phyloP scores from a whole-genome alignment of 139 green algal genomes.

The Volvox reticuliferus region DNA sequence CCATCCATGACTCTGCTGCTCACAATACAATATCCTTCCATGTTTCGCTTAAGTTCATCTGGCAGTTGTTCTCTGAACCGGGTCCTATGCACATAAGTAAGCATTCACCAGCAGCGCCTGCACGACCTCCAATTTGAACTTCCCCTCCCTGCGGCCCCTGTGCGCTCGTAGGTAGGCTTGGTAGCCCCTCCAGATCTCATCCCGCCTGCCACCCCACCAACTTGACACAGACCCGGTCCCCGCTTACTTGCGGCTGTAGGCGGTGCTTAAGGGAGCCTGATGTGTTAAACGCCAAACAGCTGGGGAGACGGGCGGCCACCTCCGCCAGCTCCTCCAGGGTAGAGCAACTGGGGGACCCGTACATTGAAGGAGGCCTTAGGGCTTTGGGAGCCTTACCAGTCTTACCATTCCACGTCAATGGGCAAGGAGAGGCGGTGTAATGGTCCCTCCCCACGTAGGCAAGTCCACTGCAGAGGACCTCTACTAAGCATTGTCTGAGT shows the following conservation, averaged over 20 bases:
- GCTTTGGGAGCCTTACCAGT: background rate
- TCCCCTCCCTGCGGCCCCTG: background rate
- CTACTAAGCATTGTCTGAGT: too few relatives aligned
- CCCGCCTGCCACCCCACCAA: background rate
- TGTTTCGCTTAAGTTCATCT: background rate
- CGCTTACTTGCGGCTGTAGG: background rate
- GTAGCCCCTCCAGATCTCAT: background rate
- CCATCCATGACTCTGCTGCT: background rate
- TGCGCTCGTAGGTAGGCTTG: too few relatives aligned
- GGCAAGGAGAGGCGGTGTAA: background rate
- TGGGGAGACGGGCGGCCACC: background rate
- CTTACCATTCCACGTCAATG: background rate
- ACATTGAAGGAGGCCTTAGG: background rate
- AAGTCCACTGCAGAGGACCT: too few relatives aligned
- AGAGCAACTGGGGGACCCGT: background rate
- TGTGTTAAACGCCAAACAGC: slow-evolving; percentile 28
- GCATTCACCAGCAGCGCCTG: background rate
- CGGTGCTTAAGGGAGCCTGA: background rate
- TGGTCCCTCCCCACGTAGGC: background rate
- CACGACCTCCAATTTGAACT: too few relatives aligned
- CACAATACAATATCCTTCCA: background rate
- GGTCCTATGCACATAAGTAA: background rate
- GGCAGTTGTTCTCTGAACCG: background rate
- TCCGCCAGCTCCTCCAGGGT: slow-evolving; percentile 7
- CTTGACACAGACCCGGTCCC: background rate